Base-by-base conservation (phyloP, 371 early-diverging fungal species). In the Mucor sp. region DNA sequence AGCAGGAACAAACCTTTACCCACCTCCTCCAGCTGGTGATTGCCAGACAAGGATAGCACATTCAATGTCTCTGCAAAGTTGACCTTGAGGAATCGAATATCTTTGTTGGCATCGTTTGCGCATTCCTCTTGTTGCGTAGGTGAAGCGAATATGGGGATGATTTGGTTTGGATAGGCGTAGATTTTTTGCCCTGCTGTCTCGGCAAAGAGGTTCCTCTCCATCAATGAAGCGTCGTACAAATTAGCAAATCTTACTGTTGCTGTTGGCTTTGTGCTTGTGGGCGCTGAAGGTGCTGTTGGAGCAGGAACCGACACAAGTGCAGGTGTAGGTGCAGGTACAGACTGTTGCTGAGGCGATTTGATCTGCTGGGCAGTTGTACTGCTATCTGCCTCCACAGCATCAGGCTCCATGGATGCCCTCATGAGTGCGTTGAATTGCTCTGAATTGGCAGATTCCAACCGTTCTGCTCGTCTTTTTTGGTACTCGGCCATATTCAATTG, bases 61-160 rank as follows among this genome's bases (percentile, higher is more conserved):
- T 61, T n/a, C 6, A 71, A 19, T 8, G 60, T 4, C 25, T 61
- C 60, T 19, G 64, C 39, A 15, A 64, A 44, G 5, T 61, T 43
- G 7, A 60, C 32, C 5, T 53, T 48, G 6, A 41, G 39, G 43
- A 44, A 61, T 9, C 37, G 25, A 5, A 28, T 30, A 5, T 39
- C 25, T 4, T 23, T 6, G 14, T 6, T 17, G 0, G 44, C 12
- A 12, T 53, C 19, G 4, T 33, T 4, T 1, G 56, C 57, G 3
- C 47, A 55, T 50, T 64, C 48, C 6, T 19, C 6, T 39, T 48
- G 39, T 56, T 71, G 68, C 3, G 25, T 27, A 0, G 35, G 23
- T 2, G 67, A 64, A 0, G 67, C 15, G 33, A 67, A 67, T 23
- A 67, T 39, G 6, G 71, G 71, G 14, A 71, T 50, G 47, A 67